Percentiles rank a stretch among this genome's conserved stretches.
These are phyloP conservation scores for Quercus parvula DNA, from an alignment of 306 rosid species.

Conservation along the genomic window DNA sequence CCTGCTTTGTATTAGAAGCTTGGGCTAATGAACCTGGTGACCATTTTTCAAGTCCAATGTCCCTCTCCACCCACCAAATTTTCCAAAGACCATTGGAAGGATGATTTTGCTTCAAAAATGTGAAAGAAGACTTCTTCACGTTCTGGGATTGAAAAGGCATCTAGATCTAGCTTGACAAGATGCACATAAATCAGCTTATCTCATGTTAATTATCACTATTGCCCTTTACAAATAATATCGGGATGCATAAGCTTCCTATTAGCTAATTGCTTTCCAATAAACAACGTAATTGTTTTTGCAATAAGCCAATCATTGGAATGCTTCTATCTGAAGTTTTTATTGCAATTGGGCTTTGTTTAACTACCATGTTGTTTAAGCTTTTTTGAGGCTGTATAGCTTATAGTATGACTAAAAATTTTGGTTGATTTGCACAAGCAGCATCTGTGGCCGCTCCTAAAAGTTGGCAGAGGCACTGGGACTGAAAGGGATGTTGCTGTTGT, in stretches of 20 bases:
- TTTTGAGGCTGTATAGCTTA: neutral
- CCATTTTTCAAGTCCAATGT: no score
- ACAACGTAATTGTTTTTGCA: neutral
- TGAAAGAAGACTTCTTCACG: neutral
- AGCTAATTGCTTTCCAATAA: neutral
- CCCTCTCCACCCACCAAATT: neutral
- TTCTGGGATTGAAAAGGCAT: no score
- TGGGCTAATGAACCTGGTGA: no score
- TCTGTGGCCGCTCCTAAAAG: slow-evolving; percentile 92
- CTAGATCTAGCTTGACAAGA: neutral
- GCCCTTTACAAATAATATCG: neutral
- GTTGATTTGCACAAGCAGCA: slow-evolving; percentile 51
- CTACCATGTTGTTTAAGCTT: neutral
- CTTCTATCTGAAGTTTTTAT: neutral
- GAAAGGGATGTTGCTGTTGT: slow-evolving; percentile 28
- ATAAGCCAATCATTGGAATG: neutral
- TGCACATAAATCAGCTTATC: neutral
- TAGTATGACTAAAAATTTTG: neutral
- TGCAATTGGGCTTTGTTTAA: neutral
- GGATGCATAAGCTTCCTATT: neutral
- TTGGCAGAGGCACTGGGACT: slow-evolving; percentile 64
- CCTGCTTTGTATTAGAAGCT: no score
- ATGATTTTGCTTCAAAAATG: neutral
- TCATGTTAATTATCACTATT: neutral
- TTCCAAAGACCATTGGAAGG: neutral